Percentiles rank a stretch among this genome's conserved stretches.
phyloP scores from a whole-genome alignment of 1,139 yeast species.

The Taphrina wiesneri region DNA sequence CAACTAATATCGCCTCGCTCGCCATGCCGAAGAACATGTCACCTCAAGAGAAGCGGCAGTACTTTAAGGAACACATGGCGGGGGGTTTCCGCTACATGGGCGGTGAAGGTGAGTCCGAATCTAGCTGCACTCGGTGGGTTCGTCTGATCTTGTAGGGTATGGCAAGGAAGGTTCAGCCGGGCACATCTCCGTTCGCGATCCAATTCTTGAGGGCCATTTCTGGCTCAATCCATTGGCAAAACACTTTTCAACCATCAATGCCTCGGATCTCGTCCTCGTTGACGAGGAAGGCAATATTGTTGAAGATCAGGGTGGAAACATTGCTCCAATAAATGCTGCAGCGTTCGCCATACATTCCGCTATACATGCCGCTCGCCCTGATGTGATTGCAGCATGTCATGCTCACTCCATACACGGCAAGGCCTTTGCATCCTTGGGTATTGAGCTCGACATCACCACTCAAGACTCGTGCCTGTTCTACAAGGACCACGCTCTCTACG shows the following conservation, averaged over 20 bases:
- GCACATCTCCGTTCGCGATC: conserved; percentile 77
- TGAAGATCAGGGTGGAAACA: conserved; percentile 54
- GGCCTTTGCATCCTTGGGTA: conserved; percentile 72
- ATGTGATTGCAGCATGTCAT: conserved; percentile 79
- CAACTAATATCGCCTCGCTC: conserved; percentile 11
- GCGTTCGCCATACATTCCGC: conserved; percentile 81
- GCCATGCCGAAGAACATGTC: conserved; percentile 14
- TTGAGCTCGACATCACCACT: conserved; percentile 72
- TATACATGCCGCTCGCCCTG: conserved; percentile 73
- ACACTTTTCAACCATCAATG: conserved; percentile 69
- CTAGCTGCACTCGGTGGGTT: background rate
- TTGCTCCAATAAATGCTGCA: conserved; percentile 69
- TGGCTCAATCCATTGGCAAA: conserved; percentile 79
- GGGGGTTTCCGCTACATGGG: conserved; percentile 79
- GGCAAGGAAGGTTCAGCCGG: conserved; percentile 71
- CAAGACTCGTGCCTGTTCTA: conserved; percentile 74
- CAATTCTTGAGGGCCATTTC: conserved; percentile 66
- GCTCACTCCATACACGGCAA: conserved; percentile 74
- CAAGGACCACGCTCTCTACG: conserved; percentile 65
- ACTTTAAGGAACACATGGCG: conserved; percentile 75
- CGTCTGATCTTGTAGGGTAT: conserved; percentile 8
- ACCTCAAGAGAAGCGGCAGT: conserved; percentile 54
- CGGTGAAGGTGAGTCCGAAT: conserved; percentile 5
- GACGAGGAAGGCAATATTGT: conserved; percentile 61
- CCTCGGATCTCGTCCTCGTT: conserved; percentile 73